Conservation (phyloP, 768 basidiomycete genomes). For the Arthromyces matolae region DNA sequence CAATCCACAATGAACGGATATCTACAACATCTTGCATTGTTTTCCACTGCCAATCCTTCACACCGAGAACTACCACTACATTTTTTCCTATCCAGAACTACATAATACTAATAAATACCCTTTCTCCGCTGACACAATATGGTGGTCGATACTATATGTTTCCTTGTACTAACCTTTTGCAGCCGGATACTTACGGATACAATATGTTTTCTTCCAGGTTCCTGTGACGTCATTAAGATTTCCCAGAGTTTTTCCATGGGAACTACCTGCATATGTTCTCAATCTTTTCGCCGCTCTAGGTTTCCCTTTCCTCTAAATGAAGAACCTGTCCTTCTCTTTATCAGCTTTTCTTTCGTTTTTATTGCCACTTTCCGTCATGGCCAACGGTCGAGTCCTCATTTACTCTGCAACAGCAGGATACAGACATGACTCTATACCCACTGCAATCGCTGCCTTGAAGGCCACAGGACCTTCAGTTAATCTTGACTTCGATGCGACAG, state of each 20-base stretch:
- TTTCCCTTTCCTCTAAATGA: too few relatives aligned
- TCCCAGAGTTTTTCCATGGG: too few relatives aligned
- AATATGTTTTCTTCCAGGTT: too few relatives aligned
- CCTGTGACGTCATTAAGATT: too few relatives aligned
- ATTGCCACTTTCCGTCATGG: too few relatives aligned
- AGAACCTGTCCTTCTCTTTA: too few relatives aligned
- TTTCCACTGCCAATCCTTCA: background rate
- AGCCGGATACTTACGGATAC: too few relatives aligned
- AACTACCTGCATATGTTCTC: too few relatives aligned
- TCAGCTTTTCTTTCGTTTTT: too few relatives aligned
- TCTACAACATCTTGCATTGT: background rate
- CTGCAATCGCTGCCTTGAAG: slow-evolving; percentile 56
- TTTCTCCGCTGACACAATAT: background rate
- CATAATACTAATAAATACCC: slow-evolving; percentile 17
- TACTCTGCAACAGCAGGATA: slow-evolving; percentile 61
- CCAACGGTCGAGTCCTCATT: slow-evolving; percentile 50
- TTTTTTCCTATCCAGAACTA: background rate
- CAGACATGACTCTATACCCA: slow-evolving; percentile 74
- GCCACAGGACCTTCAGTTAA: slow-evolving; percentile 41
- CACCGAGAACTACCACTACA: background rate
- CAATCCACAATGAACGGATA: slow-evolving; percentile 47
- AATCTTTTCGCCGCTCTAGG: too few relatives aligned
- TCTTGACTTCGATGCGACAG: slow-evolving; percentile 59
- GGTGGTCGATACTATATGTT: too few relatives aligned
- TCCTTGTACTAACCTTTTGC: background rate